Conservation (phyloP, 768 basidiomycete species). For the Austroboletus eburneus region DNA sequence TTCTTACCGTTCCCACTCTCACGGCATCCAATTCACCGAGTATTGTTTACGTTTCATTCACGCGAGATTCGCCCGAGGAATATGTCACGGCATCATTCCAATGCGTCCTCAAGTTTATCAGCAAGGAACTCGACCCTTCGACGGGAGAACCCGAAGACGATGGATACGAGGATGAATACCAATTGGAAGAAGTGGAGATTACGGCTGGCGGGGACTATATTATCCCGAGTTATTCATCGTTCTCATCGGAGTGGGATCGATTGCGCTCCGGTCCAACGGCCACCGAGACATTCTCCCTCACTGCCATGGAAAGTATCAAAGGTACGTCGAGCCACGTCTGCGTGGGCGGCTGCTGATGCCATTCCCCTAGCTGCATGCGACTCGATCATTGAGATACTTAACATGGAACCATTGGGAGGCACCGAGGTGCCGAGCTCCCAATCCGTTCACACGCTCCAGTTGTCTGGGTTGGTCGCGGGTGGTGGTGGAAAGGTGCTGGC, state of each 20-base stretch:
- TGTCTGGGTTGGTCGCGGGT: constrained; percentile 87
- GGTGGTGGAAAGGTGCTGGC: constrained; percentile 96
- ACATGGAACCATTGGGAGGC: constrained; percentile 96
- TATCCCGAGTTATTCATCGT: constrained; percentile 89
- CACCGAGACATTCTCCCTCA: constrained; percentile 91
- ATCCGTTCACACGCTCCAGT: constrained; percentile 89
- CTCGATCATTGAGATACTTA: constrained; percentile 91
- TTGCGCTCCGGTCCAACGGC: constrained; percentile 70
- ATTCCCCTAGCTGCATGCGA: constrained; percentile 81
- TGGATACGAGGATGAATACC: constrained; percentile 99
- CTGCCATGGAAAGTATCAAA: constrained; percentile 90
- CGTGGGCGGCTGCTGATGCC: too few relatives aligned
- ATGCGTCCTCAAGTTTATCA: constrained; percentile 90
- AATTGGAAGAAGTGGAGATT: constrained; percentile 92
- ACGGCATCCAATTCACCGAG: constrained; percentile 70
- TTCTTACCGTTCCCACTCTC: constrained; percentile 77
- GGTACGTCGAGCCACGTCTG: constrained; percentile 48
- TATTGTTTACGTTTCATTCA: constrained; percentile 91
- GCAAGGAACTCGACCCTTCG: constrained; percentile 95
- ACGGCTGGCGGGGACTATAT: constrained; percentile 93
- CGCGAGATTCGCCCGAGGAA: constrained; percentile 69
- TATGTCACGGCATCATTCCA: constrained; percentile 84
- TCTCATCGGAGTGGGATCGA: constrained; percentile 94
- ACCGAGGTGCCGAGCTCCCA: constrained; percentile 76
- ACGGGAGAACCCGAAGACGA: constrained; percentile 96